These are phyloP conservation scores for Rhynchosporium agropyri DNA, from an alignment of 2,329 filamentous ascomycete genomes.

Conservation along the genomic window DNA sequence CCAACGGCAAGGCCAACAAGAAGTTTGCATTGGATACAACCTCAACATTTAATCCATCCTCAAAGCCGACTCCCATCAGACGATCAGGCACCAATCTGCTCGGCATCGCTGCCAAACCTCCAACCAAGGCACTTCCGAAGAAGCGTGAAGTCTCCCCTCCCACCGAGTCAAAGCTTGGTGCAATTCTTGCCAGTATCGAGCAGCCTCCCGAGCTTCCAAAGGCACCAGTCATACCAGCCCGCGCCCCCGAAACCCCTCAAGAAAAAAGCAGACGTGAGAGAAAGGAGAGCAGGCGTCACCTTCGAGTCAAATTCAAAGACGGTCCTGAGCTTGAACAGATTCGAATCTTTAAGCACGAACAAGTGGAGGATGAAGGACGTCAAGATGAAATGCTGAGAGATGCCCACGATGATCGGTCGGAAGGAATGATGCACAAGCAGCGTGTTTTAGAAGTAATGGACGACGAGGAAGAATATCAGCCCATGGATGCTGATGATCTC, in stretches of 20 bases:
- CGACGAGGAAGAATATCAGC: slow-evolving; percentile 48
- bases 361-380: slow-evolving; percentile 69
- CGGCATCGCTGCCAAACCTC: slow-evolving; percentile 38
- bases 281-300: slow-evolving; percentile 70
- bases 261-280: slow-evolving; percentile 68
- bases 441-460: slow-evolving; percentile 57
- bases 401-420: slow-evolving; percentile 71
- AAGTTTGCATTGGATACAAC: slow-evolving; percentile 40
- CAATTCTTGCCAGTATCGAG: slow-evolving; percentile 41
- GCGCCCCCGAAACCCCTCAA: slow-evolving; percentile 63
- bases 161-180: slow-evolving; percentile 41
- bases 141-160: slow-evolving; percentile 43
- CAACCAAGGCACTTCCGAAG: slow-evolving; percentile 40
- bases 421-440: slow-evolving; percentile 69
- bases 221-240: slow-evolving; percentile 35
- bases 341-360: slow-evolving; percentile 71
- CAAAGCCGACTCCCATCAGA: slow-evolving; percentile 35
- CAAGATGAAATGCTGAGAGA: slow-evolving; percentile 70
- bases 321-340: slow-evolving; percentile 68
- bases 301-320: slow-evolving; percentile 72
- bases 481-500: slow-evolving; percentile 48
- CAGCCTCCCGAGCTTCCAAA: slow-evolving; percentile 41
- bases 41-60: slow-evolving; percentile 32
- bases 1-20: slow-evolving; percentile 40
- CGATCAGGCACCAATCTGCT: slow-evolving; percentile 36